Evolutionary conservation across 768 basidiomycete genomes (phyloP).

Genomic region (Mycena crocata): DNA sequence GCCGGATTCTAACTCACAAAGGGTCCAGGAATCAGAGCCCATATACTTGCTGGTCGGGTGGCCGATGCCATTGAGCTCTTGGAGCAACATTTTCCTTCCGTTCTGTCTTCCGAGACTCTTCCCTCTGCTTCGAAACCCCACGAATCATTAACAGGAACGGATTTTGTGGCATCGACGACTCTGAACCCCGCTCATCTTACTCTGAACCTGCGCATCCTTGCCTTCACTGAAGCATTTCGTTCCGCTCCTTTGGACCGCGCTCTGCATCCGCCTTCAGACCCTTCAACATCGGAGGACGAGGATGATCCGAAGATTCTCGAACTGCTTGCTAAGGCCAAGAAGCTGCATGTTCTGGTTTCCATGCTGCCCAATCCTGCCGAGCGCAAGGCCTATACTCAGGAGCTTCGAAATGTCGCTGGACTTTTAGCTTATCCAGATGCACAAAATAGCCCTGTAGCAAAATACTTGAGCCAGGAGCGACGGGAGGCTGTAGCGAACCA

Average conservation of each 20-base stretch:
- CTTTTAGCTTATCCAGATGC: slow-evolving; percentile 88
- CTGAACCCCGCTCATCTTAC: slow-evolving; percentile 79
- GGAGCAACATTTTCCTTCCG: slow-evolving; percentile 79
- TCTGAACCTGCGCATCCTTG: slow-evolving; percentile 88
- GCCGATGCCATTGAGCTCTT: slow-evolving; percentile 76
- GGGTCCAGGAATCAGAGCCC: slow-evolving; percentile 70
- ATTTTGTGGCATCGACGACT: slow-evolving; percentile 70
- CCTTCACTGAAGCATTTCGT: slow-evolving; percentile 88
- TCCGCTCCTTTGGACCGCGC: slow-evolving; percentile 70
- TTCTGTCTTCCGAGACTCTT: slow-evolving; percentile 54
- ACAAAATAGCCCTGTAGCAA: slow-evolving; percentile 78
- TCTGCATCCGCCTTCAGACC: slow-evolving; percentile 33
- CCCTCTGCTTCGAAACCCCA: slow-evolving; percentile 37
- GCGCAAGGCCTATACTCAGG: slow-evolving; percentile 70
- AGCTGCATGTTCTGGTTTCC: slow-evolving; percentile 72
- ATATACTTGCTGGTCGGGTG: slow-evolving; percentile 82
- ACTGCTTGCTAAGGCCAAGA: slow-evolving; percentile 70
- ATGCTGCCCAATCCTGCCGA: slow-evolving; percentile 67
- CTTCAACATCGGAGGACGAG: slow-evolving; percentile 37
- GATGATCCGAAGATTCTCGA: slow-evolving; percentile 54
- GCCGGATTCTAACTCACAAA: background rate
- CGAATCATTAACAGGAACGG: slow-evolving; percentile 48
- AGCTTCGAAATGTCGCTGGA: slow-evolving; percentile 79
- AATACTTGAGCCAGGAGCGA: slow-evolving; percentile 81
- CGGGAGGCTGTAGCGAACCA: slow-evolving; percentile 89